Percentiles rank a stretch among this genome's conserved stretches.
Conservation (phyloP, 2,329 filamentous ascomycete species). For the Fusarium torulosum region DNA sequence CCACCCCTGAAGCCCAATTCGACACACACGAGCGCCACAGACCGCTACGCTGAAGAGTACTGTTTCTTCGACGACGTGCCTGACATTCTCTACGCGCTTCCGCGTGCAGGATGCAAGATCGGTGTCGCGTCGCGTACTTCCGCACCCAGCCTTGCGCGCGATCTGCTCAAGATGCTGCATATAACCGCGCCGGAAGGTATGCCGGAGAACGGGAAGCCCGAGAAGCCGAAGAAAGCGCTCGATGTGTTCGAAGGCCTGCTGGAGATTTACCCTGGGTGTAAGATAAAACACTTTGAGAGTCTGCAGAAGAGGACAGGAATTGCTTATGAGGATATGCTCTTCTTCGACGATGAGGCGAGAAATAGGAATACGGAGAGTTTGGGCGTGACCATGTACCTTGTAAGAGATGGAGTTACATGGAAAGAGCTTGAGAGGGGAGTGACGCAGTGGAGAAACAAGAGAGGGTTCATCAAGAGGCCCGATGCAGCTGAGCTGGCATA, state of each 20-base stretch:
- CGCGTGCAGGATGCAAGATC: conserved; percentile 62
- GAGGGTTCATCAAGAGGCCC: conserved; percentile 57
- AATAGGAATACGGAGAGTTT: conserved; percentile 85
- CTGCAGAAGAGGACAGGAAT: conserved; percentile 79
- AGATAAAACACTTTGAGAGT: conserved; percentile 85
- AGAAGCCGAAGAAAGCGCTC: conserved; percentile 61
- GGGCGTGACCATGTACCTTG: conserved; percentile 86
- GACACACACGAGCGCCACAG: conserved; percentile 59
- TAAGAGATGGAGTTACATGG: conserved; percentile 82
- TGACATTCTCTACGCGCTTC: conserved; percentile 72
- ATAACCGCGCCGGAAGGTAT: conserved; percentile 50
- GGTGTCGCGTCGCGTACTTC: conserved; percentile 85
- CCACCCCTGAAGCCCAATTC: conserved; percentile 72
- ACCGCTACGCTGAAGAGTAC: conserved; percentile 74
- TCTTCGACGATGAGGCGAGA: conserved; percentile 92
- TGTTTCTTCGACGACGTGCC: conserved; percentile 79
- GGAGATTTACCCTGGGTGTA: conserved; percentile 81
- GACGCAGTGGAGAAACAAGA: conserved; percentile 81
- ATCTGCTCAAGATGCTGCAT: conserved; percentile 82
- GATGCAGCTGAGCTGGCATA: conserved; percentile 21
- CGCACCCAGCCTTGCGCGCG: conserved; percentile 81
- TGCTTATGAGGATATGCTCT: conserved; percentile 86
- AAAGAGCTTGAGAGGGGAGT: conserved; percentile 84
- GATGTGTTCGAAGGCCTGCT: conserved; percentile 71
- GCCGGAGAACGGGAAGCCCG: conserved; percentile 36